phyloP scores from a whole-genome alignment of 306 rosid species.

The Carpinus viminea region DNA sequence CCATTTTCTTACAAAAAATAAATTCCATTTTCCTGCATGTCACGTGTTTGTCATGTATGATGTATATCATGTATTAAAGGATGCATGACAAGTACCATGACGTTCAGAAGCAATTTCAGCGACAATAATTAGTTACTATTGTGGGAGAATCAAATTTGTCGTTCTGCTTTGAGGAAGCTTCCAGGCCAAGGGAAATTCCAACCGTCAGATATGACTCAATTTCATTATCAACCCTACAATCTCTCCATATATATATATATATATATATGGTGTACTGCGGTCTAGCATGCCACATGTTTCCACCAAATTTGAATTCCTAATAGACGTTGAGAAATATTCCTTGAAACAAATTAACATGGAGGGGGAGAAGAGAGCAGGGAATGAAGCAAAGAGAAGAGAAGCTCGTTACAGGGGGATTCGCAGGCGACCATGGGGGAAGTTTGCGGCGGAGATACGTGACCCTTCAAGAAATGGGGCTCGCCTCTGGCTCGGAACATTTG shows the following conservation, averaged over 20 bases:
- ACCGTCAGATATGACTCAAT: constrained; percentile 12
- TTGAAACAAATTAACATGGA: constrained; percentile 38
- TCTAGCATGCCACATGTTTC: too few relatives aligned
- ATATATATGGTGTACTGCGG: neutral
- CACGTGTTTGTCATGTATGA: too few relatives aligned
- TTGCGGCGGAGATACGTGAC: constrained; percentile 93
- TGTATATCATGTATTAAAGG: neutral
- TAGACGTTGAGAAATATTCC: too few relatives aligned
- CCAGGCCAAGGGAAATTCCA: neutral
- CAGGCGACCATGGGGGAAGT: constrained; percentile 90
- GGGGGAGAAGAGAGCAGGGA: constrained; percentile 1
- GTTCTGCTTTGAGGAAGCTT: constrained; percentile 1
- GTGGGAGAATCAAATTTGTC: neutral
- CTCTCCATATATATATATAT: too few relatives aligned
- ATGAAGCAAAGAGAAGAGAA: constrained; percentile 7
- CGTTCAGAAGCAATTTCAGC: neutral
- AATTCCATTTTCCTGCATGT: too few relatives aligned
- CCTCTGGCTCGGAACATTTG: constrained; percentile 55
- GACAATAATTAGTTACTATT: neutral
- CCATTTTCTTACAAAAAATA: too few relatives aligned
- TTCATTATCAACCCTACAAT: too few relatives aligned
- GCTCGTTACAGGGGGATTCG: constrained; percentile 72
- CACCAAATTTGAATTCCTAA: too few relatives aligned
- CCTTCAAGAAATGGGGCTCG: constrained; percentile 76
- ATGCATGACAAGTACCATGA: neutral